Evolutionary conservation across 805 yeast genomes (phyloP), one percentile per base, ranked within the genome.

Genomic region (Yamadazyma philogaea): DNA sequence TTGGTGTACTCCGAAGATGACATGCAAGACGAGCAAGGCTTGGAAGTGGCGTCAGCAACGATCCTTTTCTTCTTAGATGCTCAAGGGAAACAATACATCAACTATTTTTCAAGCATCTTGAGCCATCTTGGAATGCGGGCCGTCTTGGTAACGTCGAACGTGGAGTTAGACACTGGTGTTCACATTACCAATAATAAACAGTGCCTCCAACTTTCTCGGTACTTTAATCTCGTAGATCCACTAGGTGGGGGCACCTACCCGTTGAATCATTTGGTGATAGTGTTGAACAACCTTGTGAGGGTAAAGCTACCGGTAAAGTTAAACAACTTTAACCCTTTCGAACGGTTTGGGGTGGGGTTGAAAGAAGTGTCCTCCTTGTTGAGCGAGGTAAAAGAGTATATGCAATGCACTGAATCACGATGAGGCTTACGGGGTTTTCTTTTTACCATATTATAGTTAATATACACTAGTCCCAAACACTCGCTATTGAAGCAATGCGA

Each of bases 21-120:
- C 37, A 79, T 91, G 63, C 90, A 97, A 16, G 98, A 93, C 67
- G 99, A 93, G 41, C 16, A 19, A 4, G 31, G 30, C n/a, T 19
- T 16, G 7, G 24, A 28, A 28, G 40, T 16, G 17, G 26, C 26
- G 2, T 26, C 40, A 1, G 31, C 11, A 6, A 48, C 40, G 22
- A 51, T 60, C 20, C 24, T 60, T 7, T 45, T 64, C 33, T 64
- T 64, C 37, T 42, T 63, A 15, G 67, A 63, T 15, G 61, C 59
- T 7, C 60, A 58, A 37, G 69, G 69, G 5, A 64, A 64, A 41
- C 66, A 62, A 31, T 58, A 45, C 35, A 53, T 63, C 17, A 42
- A 34, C 3, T 46, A 37, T 4, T 50, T 40, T 57, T 22, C 20
- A 7, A 16, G 37, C n/a, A 27, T 30, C 7, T 40, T 24, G 12